Evolutionary conservation across 805 yeast species (phyloP), one percentile per base, ranked within the genome.

Genomic region (Yarrowia osloensis): DNA sequence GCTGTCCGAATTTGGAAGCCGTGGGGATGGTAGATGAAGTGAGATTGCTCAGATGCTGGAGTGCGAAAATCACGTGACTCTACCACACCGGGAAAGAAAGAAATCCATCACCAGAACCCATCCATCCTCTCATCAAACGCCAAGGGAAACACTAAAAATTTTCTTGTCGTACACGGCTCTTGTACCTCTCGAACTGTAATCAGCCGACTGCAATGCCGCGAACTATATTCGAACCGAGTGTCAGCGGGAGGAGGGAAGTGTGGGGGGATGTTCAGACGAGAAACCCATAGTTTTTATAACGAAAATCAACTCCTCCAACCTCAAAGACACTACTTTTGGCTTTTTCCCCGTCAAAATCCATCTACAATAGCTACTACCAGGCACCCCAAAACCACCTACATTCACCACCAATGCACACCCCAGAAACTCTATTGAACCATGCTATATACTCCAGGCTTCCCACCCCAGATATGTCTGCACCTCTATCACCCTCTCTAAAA

Each of bases 211-310:
- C 54, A n/a, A 49, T 49, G 54, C 37, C 12, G 17, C 35, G 9
- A 49, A 49, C 37, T 19, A 49, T 49, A 49, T 49, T 49, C 54
- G 37, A 49, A 49, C 54, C 54, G 54, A 28, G 54, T n/a, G 52
- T 47, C 52, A 44, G 19, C 8, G 9, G 22, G 50, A 21, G 9
- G 24, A 21, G n/a, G 17, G 49, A 19, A 9, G 9, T 9, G n/a
- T 22, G 17, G 26, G 17, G 21, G 12, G 24, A 15, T 7, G 24
- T 40, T 19, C 11, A 7, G 24, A 19, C 15, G 17, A 7, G 50
- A 6, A 4, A 4, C 6, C 17, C 3, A 17, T 4, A 4, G n/a
- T 12, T 49, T n/a, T 29, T 2, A 19, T 5, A n/a, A 6, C 3
- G 5, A 4, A 2, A 31, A 49, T 29, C 55, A 5, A 31, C 1